These are phyloP conservation scores for Thelephora ganbajun DNA, from an alignment of 768 basidiomycete species.

Conservation along the genomic window DNA sequence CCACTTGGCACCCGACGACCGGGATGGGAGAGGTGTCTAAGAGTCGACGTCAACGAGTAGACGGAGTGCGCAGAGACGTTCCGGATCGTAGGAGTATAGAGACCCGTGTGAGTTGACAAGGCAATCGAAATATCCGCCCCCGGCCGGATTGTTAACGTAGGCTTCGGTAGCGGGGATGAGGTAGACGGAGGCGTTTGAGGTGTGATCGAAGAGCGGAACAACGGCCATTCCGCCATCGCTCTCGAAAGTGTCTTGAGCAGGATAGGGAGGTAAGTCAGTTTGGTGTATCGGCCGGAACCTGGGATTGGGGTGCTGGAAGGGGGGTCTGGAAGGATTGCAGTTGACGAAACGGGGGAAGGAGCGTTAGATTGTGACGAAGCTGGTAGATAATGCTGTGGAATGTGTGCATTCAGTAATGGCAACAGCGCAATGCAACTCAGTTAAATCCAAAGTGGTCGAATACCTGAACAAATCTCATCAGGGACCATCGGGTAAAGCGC, in stretches of 20 bases:
- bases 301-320: constrained; percentile 31
- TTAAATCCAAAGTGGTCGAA: constrained; percentile 63
- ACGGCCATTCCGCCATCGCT: constrained; percentile 75
- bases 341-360: constrained; percentile 22
- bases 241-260: constrained; percentile 71
- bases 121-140: constrained; percentile 65
- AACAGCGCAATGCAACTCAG: constrained; percentile 48
- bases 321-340: constrained; percentile 21
- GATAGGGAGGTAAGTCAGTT: constrained; percentile 71
- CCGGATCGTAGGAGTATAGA: constrained; percentile 67
- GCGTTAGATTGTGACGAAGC: constrained; percentile 20
- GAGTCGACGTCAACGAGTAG: constrained; percentile 44
- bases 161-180: constrained; percentile 26
- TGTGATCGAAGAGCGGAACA: constrained; percentile 67
- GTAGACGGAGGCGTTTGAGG: constrained; percentile 2
- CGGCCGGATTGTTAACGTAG: constrained; percentile 58
- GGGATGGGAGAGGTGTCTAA: constrained; percentile 46
- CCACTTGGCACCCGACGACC: constrained; percentile 56
- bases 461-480: constrained; percentile 29
- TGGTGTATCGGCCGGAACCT: constrained; percentile 39
- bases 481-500: too few relatives aligned
- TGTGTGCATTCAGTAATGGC: constrained; percentile 51
- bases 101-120: constrained; percentile 66
- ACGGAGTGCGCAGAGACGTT: constrained; percentile 39
- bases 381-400: constrained; percentile 43